phyloP scores from a whole-genome alignment of 371 early-diverging fungal genomes.

The Thermomucor indicae-seudaticae region DNA sequence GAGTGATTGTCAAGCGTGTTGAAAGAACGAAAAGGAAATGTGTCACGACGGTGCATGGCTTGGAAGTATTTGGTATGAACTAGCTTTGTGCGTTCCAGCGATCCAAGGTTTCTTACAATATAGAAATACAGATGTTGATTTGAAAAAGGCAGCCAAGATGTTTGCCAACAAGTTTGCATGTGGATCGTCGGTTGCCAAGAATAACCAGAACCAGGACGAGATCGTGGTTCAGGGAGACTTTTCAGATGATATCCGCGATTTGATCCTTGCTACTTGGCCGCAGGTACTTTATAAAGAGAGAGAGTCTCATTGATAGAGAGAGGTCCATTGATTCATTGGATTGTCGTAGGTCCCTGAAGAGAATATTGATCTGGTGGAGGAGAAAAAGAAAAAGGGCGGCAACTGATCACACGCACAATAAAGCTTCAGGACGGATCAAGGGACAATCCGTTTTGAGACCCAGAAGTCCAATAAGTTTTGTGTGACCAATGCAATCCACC shows the following conservation, averaged over 20 bases:
- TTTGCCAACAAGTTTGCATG: slow-evolving; percentile 92
- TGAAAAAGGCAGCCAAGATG: slow-evolving; percentile 92
- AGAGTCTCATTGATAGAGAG: not conserved
- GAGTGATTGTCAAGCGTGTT: slow-evolving; percentile 74
- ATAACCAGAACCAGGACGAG: slow-evolving; percentile 85
- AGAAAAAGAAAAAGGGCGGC: slow-evolving; percentile 50
- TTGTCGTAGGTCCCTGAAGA: slow-evolving; percentile 61
- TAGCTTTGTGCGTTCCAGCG: not conserved
- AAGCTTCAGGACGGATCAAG: too few species aligned
- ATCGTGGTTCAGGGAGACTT: slow-evolving; percentile 94
- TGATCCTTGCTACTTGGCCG: slow-evolving; percentile 61
- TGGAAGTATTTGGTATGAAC: slow-evolving; percentile 71
- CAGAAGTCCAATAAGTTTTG: slow-evolving; percentile 6
- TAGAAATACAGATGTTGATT: slow-evolving; percentile 66
- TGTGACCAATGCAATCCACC: slow-evolving; percentile 9
- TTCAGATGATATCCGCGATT: slow-evolving; percentile 72
- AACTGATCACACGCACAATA: not conserved
- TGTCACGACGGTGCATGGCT: slow-evolving; percentile 72
- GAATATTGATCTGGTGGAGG: slow-evolving; percentile 62
- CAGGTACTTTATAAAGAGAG: slow-evolving; percentile 31
- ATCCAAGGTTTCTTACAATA: not conserved
- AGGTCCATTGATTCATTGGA: not conserved
- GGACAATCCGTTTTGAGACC: too few species aligned
- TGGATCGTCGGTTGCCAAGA: slow-evolving; percentile 90
- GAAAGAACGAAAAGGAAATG: slow-evolving; percentile 91